These are phyloP conservation scores for Setaria viridis DNA, from an alignment of 202 grass and related monocot species.

Conservation along the genomic window DNA sequence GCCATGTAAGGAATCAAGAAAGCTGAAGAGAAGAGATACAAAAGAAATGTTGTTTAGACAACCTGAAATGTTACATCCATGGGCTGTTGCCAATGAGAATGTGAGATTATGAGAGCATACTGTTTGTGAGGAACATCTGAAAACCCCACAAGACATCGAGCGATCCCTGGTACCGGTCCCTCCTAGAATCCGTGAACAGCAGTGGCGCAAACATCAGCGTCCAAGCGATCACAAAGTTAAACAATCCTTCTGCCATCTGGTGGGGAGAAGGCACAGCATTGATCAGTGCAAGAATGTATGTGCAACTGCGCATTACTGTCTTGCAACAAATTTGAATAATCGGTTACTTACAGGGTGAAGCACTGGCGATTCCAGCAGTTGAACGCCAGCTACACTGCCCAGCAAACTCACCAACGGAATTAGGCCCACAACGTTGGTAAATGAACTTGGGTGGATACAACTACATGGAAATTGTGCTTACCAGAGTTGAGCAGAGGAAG, in stretches of 20 bases:
- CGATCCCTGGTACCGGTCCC: conserved; percentile 80
- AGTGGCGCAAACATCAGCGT: conserved; percentile 87
- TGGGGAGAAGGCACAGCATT: not conserved
- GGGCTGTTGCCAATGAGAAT: not conserved
- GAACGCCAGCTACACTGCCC: conserved; percentile 78
- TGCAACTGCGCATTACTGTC: not conserved
- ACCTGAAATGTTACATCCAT: not conserved
- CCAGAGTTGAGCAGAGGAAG: conserved; percentile 76
- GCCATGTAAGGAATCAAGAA: conserved; percentile 99
- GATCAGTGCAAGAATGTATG: conserved; percentile 6
- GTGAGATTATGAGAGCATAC: conserved; percentile 54
- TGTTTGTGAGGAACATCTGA: conserved; percentile 99
- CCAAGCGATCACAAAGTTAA: conserved; percentile 93
- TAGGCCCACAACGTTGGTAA: conserved; percentile 4
- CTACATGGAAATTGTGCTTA: conserved; percentile 7
- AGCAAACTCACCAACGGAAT: conserved; percentile 49
- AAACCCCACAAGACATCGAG: conserved; percentile 81
- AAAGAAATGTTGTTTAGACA: not conserved
- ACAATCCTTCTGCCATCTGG: conserved; percentile 82
- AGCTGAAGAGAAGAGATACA: conserved; percentile 47
- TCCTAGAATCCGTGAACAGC: conserved; percentile 71
- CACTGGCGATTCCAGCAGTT: conserved; percentile 73
- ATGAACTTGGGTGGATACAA: not conserved
- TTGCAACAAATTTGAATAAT: not conserved
- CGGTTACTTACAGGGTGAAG: conserved; percentile 78